Percentiles rank a stretch among this genome's conserved stretches.
phyloP scores from a whole-genome alignment of 1,139 yeast genomes.

The Magnusiomyces tetraspermus region DNA sequence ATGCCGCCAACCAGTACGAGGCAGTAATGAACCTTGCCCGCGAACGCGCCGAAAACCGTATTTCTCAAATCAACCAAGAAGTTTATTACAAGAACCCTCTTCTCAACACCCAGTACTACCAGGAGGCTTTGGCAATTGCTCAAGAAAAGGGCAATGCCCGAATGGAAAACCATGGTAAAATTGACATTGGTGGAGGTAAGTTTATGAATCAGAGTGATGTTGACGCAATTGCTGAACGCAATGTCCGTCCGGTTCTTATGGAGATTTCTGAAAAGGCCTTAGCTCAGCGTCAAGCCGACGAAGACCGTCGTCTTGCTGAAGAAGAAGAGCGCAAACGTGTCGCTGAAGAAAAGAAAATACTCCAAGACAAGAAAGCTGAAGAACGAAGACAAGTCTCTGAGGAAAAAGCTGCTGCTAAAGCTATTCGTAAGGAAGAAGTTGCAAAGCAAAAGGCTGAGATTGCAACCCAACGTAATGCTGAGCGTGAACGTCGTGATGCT shows the following conservation, averaged over 20 bases:
- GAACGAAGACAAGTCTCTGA: conserved; percentile 24
- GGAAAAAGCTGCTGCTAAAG: conserved; percentile 25
- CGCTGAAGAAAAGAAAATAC: conserved; percentile 28
- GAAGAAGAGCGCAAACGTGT: conserved; percentile 39
- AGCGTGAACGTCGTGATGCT: no score
- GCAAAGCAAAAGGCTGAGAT: conserved; percentile 19
- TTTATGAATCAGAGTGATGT: conserved; percentile 68
- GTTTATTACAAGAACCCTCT: conserved; percentile 31
- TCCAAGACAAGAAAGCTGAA: conserved; percentile 19
- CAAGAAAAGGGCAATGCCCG: conserved; percentile 55
- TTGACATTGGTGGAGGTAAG: conserved; percentile 85
- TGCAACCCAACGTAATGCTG: no score
- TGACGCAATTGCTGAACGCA: conserved; percentile 67
- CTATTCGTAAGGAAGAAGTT: conserved; percentile 20
- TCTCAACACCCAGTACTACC: conserved; percentile 26
- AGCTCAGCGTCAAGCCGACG: conserved; percentile 62
- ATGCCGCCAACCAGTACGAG: conserved; percentile 26
- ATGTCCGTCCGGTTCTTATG: conserved; percentile 76
- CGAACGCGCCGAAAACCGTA: conserved; percentile 27
- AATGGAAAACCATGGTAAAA: conserved; percentile 44
- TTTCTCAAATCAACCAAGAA: conserved; percentile 34
- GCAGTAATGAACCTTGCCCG: conserved; percentile 31
- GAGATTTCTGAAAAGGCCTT: conserved; percentile 67
- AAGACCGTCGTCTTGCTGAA: conserved; percentile 44
- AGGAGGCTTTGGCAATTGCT: conserved; percentile 46